phyloP scores from a whole-genome alignment of 2,329 filamentous ascomycete species.

The Sporothrix humicola region DNA sequence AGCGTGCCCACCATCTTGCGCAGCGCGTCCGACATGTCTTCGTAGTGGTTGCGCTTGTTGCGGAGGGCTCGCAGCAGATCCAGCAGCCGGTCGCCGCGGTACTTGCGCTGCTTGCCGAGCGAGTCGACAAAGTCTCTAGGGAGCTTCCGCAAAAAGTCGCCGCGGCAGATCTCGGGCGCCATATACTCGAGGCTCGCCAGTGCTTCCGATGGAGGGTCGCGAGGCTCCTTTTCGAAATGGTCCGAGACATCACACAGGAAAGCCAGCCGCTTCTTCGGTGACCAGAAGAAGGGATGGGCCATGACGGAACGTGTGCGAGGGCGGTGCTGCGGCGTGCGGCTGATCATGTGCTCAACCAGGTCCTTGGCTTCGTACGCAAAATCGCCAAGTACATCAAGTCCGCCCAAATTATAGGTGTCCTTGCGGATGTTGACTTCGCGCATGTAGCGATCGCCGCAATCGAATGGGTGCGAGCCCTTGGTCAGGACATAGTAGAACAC shows the following conservation, averaged over 20 bases:
- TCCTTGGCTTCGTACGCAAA: slow-evolving; percentile 87
- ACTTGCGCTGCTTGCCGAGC: slow-evolving; percentile 92
- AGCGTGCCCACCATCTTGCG: slow-evolving; percentile 72
- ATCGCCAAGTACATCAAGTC: slow-evolving; percentile 77
- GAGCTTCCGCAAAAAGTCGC: slow-evolving; percentile 76
- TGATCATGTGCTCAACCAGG: slow-evolving; percentile 80
- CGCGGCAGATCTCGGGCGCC: slow-evolving; percentile 57
- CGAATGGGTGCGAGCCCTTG: slow-evolving; percentile 88
- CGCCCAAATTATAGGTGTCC: slow-evolving; percentile 74
- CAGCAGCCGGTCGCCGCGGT: slow-evolving; percentile 80
- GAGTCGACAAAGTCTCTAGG: slow-evolving; percentile 85
- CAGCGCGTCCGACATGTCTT: slow-evolving; percentile 86
- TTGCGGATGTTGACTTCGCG: slow-evolving; percentile 97
- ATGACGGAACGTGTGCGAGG: slow-evolving; percentile 81
- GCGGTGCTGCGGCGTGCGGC: slow-evolving; percentile 58
- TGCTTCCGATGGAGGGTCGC: slow-evolving; percentile 76
- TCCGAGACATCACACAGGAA: slow-evolving; percentile 98
- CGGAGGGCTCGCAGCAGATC: slow-evolving; percentile 87
- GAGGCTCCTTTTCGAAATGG: slow-evolving; percentile 90
- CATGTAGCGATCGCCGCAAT: slow-evolving; percentile 93
- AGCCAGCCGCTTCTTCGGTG: slow-evolving; percentile 80
- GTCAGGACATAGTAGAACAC: slow-evolving; percentile 99
- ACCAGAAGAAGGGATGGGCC: slow-evolving; percentile 97
- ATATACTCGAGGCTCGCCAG: slow-evolving; percentile 65
- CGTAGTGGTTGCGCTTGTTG: slow-evolving; percentile 98